phyloP scores from a whole-genome alignment of 768 basidiomycete genomes.

The Serendipita sp. region DNA sequence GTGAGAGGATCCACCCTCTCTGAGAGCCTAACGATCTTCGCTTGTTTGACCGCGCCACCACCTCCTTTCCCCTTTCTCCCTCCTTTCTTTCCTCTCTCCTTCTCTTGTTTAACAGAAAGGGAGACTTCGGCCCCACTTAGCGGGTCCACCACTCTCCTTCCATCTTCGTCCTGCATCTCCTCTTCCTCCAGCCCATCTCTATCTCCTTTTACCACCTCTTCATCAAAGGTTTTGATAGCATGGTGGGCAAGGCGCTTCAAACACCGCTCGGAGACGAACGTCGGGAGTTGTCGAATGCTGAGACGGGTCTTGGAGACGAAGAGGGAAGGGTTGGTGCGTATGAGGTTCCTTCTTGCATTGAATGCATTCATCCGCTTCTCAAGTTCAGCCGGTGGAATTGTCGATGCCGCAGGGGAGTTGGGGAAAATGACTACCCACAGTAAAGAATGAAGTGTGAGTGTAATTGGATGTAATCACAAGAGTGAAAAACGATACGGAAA shows the following conservation, averaged over 20 bases:
- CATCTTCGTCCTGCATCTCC: conserved; percentile 40
- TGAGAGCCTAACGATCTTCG: conserved; percentile 79
- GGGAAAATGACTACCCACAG: conserved; percentile 63
- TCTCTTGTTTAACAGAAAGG: conserved; percentile 15
- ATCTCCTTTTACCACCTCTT: conserved; percentile 49
- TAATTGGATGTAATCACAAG: background rate
- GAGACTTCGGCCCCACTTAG: conserved; percentile 14
- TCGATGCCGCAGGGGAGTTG: conserved; percentile 62
- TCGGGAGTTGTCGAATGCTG: conserved; percentile 82
- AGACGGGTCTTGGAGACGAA: conserved; percentile 92
- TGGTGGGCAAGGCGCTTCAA: conserved; percentile 79
- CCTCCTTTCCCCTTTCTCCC: conserved; percentile 20
- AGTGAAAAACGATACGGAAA: conserved; percentile 5
- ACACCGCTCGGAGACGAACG: conserved; percentile 77
- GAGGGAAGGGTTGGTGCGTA: conserved; percentile 83
- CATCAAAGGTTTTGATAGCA: conserved; percentile 61
- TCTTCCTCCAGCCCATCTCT: conserved; percentile 52
- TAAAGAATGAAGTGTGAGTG: background rate
- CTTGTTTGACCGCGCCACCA: conserved; percentile 51
- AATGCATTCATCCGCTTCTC: conserved; percentile 76
- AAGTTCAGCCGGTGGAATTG: conserved; percentile 56
- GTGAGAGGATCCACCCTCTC: conserved; percentile 84
- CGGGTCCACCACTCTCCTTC: conserved; percentile 14
- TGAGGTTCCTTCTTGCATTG: conserved; percentile 65
- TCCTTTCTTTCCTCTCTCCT: conserved; percentile 19